phyloP scores from a whole-genome alignment of 371 early-diverging fungal genomes.

The Saksenaea vasiformis region DNA sequence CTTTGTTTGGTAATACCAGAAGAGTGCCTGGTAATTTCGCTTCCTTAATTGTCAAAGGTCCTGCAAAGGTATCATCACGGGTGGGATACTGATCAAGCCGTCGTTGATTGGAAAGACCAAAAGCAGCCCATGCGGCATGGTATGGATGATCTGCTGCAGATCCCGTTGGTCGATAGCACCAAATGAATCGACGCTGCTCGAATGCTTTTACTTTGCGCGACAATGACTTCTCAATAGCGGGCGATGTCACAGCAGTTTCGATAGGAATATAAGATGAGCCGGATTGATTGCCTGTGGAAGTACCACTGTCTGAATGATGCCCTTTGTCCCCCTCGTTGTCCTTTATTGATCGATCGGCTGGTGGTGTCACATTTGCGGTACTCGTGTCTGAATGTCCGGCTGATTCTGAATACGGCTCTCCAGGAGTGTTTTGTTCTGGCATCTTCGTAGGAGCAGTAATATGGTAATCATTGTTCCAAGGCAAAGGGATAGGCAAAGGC shows the following conservation, averaged over 20 bases:
- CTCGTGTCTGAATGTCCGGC: background rate
- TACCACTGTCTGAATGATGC: background rate
- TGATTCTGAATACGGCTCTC: background rate
- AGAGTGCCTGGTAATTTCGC: constrained; percentile 21
- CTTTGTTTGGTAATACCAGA: constrained; percentile 12
- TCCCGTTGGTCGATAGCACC: constrained; percentile 23
- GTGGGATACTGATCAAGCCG: constrained; percentile 10
- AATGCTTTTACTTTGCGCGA: constrained; percentile 11
- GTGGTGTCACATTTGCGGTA: background rate
- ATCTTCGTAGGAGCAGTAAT: background rate
- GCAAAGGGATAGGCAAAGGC: background rate
- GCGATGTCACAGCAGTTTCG: background rate
- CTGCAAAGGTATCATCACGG: background rate
- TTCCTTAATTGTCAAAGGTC: constrained; percentile 7
- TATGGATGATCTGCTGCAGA: background rate
- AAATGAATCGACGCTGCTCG: constrained; percentile 11
- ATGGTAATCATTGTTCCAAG: background rate
- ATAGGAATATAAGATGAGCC: background rate
- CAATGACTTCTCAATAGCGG: background rate
- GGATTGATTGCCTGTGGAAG: background rate
- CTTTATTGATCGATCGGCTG: background rate
- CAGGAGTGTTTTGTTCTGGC: background rate
- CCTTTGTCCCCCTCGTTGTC: background rate
- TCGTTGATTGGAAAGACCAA: constrained; percentile 18
- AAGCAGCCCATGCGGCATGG: constrained; percentile 19